Base-by-base conservation (phyloP, 1,284 basidiomycete genomes). In the Golubevia sp. region DNA sequence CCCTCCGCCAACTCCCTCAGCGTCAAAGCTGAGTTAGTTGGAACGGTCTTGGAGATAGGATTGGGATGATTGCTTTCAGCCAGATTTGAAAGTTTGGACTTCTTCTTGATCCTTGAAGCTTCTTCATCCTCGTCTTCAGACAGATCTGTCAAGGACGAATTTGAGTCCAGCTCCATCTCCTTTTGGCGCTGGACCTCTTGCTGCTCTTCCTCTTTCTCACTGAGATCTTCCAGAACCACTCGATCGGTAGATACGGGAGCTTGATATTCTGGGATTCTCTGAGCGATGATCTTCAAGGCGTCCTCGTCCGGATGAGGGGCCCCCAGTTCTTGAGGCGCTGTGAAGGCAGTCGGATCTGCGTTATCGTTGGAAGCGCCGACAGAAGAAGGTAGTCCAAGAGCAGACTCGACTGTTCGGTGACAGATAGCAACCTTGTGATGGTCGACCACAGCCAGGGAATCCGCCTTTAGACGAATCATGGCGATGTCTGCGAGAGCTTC, bases 181-280 rank as follows among this genome's bases (percentile, higher is more conserved):
- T 30, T 26, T 61, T 59, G 21, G 44, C 60, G 20, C 62, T 63
- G 21, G 52, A 26, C 21, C 25, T 30, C 34, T 3, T 15, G n/a
- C 52, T 34, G 25, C 25, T n/a, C 26, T 23, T 38, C 27, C 51
- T 49, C 38, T 48, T 26, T 24, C 50, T 49, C n/a, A 20, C 26
- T 53, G 49, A 34, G 34, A 54, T 54, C 8, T 20, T 49, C 24
- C 56, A 61, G 27, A 58, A 61, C 11, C 5, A 57, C 21, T 64
- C 63, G 21, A 70, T 64, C 15, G 65, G 56, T 48, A 21, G 18
- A 49, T 18, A n/a, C 20, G 15, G 56, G 24, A n/a, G 56, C 61
- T 27, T 48, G 51, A 71, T 26, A 59, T 68, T 71, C 52, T 56
- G 24, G 24, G 24, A 25, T 53, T 25, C 51, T 53, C 24, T 30